Conservation (phyloP, 75 land plant genomes). For the Adiantum capillusveneris region DNA sequence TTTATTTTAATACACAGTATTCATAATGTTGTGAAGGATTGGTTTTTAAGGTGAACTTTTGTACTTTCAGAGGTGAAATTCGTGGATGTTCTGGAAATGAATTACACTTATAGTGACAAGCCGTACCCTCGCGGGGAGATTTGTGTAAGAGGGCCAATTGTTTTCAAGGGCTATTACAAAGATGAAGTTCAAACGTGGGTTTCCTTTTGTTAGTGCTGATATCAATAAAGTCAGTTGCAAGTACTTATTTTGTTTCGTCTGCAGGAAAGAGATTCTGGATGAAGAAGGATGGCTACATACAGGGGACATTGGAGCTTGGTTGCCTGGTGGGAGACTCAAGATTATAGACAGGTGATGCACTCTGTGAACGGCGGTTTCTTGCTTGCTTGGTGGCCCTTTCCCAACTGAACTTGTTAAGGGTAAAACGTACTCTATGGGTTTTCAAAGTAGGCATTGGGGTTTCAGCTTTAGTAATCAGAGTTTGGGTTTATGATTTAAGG, state of each 20-base stretch:
- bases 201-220: too few relatives aligned
- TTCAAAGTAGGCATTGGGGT: too few relatives aligned
- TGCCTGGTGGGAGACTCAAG: slow-evolving; percentile 83
- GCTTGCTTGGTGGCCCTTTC: too few relatives aligned
- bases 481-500: too few relatives aligned
- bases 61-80: slow-evolving; percentile 71
- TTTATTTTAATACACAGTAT: too few relatives aligned
- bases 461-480: too few relatives aligned
- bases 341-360: slow-evolving; percentile 78
- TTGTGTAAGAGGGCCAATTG: slow-evolving; percentile 88
- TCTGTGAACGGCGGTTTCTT: too few relatives aligned
- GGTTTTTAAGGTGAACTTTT: too few relatives aligned
- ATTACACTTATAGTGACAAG: slow-evolving; percentile 75
- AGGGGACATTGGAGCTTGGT: slow-evolving; percentile 91
- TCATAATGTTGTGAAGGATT: too few relatives aligned
- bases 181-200: slow-evolving; percentile 70
- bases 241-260: slow-evolving; percentile 4
- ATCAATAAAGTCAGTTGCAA: too few relatives aligned
- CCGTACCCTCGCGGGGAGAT: slow-evolving; percentile 95
- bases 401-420: too few relatives aligned
- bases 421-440: too few relatives aligned
- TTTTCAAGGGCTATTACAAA: slow-evolving; percentile 89
- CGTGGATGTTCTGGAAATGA: slow-evolving; percentile 95
- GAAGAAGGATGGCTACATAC: slow-evolving; percentile 97
- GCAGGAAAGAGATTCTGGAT: slow-evolving; percentile 83